phyloP scores from a whole-genome alignment of 2,329 filamentous ascomycete genomes.

The Trichoderma endophyticum region DNA sequence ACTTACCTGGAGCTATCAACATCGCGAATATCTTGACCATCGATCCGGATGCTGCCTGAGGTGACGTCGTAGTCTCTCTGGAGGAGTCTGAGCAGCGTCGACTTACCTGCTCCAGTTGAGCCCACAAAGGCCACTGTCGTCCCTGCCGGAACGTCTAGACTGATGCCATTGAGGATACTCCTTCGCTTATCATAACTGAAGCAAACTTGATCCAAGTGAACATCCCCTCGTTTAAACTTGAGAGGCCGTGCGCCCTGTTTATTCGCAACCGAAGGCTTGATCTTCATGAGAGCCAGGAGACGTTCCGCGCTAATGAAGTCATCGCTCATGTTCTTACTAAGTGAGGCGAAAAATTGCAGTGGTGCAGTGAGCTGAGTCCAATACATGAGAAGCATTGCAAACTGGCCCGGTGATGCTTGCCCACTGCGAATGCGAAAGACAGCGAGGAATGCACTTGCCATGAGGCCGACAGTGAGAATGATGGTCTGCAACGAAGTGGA shows the following conservation, averaged over 20 bases:
- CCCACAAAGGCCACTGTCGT: slow-evolving; percentile 59
- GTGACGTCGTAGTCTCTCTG: slow-evolving; percentile 58
- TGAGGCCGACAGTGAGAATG: slow-evolving; percentile 65
- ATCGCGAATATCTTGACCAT: slow-evolving; percentile 55
- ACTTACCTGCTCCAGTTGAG: slow-evolving; percentile 58
- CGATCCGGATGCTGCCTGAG: slow-evolving; percentile 50
- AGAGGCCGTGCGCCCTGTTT: slow-evolving; percentile 49
- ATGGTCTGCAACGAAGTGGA: slow-evolving; percentile 57
- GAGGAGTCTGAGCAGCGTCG: slow-evolving; percentile 56
- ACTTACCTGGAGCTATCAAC: slow-evolving; percentile 47
- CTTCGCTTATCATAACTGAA: slow-evolving; percentile 61
- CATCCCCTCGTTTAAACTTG: slow-evolving; percentile 49
- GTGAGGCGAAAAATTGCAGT: slow-evolving; percentile 63
- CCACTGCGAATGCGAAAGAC: slow-evolving; percentile 65
- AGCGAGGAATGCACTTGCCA: slow-evolving; percentile 59
- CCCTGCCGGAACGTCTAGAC: slow-evolving; percentile 49
- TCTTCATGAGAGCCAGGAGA: slow-evolving; percentile 56
- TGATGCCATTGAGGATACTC: slow-evolving; percentile 53
- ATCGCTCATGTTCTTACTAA: slow-evolving; percentile 55
- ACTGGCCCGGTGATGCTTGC: slow-evolving; percentile 60
- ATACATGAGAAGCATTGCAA: slow-evolving; percentile 69
- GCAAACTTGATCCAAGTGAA: slow-evolving; percentile 53
- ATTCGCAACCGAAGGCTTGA: slow-evolving; percentile 53
- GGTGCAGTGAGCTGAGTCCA: slow-evolving; percentile 71
- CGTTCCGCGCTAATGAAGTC: slow-evolving; percentile 58